Evolutionary conservation across 441 rosid species (phyloP), one percentile per base, ranked within the genome.

Genomic region (Rhodomyrtus psidioides): DNA sequence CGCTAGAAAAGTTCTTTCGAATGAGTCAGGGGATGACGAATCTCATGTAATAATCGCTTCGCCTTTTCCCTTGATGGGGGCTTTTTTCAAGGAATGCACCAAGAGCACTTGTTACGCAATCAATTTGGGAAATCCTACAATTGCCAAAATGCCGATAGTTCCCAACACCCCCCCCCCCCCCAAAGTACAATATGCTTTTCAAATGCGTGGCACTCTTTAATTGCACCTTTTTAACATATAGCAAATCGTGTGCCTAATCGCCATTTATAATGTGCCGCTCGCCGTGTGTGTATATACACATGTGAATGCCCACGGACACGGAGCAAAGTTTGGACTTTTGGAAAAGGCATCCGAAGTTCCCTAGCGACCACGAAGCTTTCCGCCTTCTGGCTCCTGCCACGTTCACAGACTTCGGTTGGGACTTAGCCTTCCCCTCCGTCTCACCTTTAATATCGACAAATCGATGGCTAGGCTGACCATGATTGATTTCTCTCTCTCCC

Each of bases 11-110:
- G 3, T 28, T 60, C 39, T 19, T 14, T 34, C 21, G 17, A 28
- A 27, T 60, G 21, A 9, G 12, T n/a, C 2, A 4, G 3, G 34
- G 2, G 30, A n/a, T n/a, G 5, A 58, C 0, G 0, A 27, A 27
- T 27, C 39, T 59, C 21, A 0, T 2, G 17, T 27, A 0, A 16
- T 23, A 62, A 62, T 62, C 7, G 4, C 1, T 0, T 30, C 6
- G 19, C 13, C 0, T 62, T 8, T 8, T 8, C 21, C 12, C n/a
- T n/a, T n/a, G n/a, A n/a, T n/a, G n/a, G n/a, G n/a, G n/a, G n/a
- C n/a, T n/a, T n/a, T 28, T 16, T 12, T 28, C 24, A 8, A 62
- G 4, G 12, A 62, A 1, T 4, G 21, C 2, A 1, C 21, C 24
- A 4, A 16, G 23, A 62, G 24, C 0, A 16, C 30, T n/a, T n/a